Conservation (phyloP, 106 monocot species). For the Acorus gramineus region DNA sequence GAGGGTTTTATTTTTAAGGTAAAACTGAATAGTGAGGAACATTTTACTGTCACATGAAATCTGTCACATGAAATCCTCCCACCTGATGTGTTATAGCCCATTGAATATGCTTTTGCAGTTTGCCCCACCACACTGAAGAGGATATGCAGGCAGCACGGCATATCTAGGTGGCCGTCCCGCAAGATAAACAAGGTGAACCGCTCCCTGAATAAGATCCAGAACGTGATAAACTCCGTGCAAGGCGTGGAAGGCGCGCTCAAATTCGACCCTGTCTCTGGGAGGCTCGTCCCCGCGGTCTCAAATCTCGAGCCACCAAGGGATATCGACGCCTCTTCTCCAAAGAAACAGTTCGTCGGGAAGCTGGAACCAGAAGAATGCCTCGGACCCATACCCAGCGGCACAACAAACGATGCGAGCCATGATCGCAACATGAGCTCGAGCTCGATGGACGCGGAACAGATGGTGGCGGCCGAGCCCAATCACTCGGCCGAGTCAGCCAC, state of each 20-base stretch:
- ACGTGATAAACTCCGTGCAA: conserved; percentile 81
- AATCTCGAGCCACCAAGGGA: conserved; percentile 17
- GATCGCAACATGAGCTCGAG: conserved; percentile 11
- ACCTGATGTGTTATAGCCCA: too few species aligned
- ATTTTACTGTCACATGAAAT: too few species aligned
- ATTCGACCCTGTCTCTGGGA: conserved; percentile 71
- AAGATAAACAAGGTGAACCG: conserved; percentile 97
- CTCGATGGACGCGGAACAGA: conserved; percentile 7
- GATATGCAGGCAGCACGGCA: conserved; percentile 89
- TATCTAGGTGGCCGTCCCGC: conserved; percentile 95
- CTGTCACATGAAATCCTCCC: too few species aligned
- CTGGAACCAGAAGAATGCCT: conserved; percentile 11
- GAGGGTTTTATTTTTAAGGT: too few species aligned
- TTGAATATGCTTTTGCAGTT: conserved; percentile 33
- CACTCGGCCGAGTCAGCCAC: conserved; percentile 45
- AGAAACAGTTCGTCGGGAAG: conserved; percentile 14
- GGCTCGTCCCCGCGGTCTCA: conserved; percentile 53
- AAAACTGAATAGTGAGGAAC: too few species aligned
- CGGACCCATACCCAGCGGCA: too few species aligned
- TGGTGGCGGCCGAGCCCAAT: conserved; percentile 16
- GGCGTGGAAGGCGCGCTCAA: conserved; percentile 84
- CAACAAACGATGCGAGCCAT: not conserved
- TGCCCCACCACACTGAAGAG: conserved; percentile 94
- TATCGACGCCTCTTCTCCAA: conserved; percentile 8
- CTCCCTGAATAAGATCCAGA: conserved; percentile 79